phyloP scores from a whole-genome alignment of 441 rosid genomes.

The Gossypium gossypioides region DNA sequence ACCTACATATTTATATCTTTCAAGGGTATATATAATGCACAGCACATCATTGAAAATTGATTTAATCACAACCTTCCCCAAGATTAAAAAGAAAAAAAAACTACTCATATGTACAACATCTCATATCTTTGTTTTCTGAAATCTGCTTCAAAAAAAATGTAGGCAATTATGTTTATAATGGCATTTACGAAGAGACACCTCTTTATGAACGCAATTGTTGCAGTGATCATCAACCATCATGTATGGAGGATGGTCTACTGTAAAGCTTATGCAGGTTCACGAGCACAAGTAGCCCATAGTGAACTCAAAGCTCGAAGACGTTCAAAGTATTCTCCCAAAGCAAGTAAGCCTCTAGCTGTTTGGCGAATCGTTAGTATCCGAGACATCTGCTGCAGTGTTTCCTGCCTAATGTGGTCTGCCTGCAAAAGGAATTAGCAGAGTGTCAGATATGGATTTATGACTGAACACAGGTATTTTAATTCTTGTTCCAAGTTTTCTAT shows the following conservation, averaged over 20 bases:
- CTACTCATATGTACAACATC: constrained; percentile 26
- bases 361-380: constrained; percentile 61
- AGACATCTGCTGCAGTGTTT: constrained; percentile 73
- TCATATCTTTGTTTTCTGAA: constrained; percentile 12
- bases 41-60: constrained; percentile 12
- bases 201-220: constrained; percentile 9
- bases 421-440: constrained; percentile 13
- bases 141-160: not conserved
- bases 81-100: constrained; percentile 7
- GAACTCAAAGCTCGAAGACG: constrained; percentile 69
- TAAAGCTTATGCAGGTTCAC: constrained; percentile 43
- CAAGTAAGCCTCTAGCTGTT: constrained; percentile 76
- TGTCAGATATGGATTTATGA: not conserved
- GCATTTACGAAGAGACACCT: constrained; percentile 14
- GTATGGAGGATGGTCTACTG: not conserved
- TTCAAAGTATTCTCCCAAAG: constrained; percentile 78
- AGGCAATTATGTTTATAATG: constrained; percentile 18
- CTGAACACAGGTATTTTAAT: not conserved
- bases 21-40: constrained; percentile 5
- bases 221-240: not conserved
- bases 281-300: constrained; percentile 60
- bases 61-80: constrained; percentile 15
- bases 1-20: constrained; percentile 10
- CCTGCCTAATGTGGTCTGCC: constrained; percentile 89
- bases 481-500: too few relatives aligned